phyloP scores from a whole-genome alignment of 2,329 filamentous ascomycete species.

The Neoarthrinium moseri region DNA sequence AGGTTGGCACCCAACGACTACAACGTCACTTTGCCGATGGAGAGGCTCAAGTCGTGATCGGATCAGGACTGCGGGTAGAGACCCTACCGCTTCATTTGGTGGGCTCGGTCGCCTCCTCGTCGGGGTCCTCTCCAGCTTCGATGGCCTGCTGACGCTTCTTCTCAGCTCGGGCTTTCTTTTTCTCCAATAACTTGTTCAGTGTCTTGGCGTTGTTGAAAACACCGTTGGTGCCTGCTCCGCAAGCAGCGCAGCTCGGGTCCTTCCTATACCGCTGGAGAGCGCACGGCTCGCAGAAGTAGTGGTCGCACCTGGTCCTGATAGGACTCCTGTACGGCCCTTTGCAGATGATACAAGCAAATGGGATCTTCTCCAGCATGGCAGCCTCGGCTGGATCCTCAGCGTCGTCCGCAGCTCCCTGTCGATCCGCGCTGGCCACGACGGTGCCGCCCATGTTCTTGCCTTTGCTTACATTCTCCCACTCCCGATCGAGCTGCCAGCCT shows the following conservation, averaged over 20 bases:
- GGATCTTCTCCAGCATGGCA: slow-evolving; percentile 76
- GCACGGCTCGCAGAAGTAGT: slow-evolving; percentile 94
- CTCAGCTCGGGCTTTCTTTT: slow-evolving; percentile 62
- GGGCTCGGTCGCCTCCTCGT: slow-evolving; percentile 30
- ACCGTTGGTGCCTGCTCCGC: slow-evolving; percentile 80
- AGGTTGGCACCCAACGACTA: too few relatives aligned
- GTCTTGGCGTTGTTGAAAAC: slow-evolving; percentile 89
- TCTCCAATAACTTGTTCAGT: slow-evolving; percentile 75
- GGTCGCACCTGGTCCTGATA: slow-evolving; percentile 84
- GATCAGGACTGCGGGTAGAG: too few relatives aligned
- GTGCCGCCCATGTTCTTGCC: slow-evolving; percentile 63
- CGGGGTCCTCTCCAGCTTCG: slow-evolving; percentile 44
- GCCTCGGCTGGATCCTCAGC: slow-evolving; percentile 60
- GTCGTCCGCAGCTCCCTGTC: slow-evolving; percentile 30
- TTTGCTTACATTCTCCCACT: slow-evolving; percentile 86
- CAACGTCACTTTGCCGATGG: too few relatives aligned
- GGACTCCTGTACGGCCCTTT: slow-evolving; percentile 75
- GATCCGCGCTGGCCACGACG: slow-evolving; percentile 58
- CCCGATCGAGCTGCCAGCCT: slow-evolving; percentile 91
- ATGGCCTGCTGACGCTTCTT: slow-evolving; percentile 52
- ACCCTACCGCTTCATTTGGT: too few relatives aligned
- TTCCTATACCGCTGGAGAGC: slow-evolving; percentile 84
- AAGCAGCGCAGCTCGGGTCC: slow-evolving; percentile 83
- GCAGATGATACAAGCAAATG: slow-evolving; percentile 88
- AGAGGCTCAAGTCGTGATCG: too few relatives aligned